Conservation (phyloP, 176 grass and related monocot species). For the Saccharum spontaneum region DNA sequence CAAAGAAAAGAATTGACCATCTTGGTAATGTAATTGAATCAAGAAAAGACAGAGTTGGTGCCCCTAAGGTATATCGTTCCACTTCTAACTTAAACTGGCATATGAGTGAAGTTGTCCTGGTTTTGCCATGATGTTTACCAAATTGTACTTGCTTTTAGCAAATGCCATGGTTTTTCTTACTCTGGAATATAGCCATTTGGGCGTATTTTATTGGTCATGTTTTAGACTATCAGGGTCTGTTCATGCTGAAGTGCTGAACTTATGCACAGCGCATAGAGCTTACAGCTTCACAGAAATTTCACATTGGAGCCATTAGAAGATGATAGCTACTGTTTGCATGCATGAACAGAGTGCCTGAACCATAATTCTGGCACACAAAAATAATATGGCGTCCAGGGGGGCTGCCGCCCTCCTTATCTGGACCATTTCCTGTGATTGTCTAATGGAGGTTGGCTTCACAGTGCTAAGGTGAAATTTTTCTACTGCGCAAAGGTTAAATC, state of each 20-base stretch:
- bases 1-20: slow-evolving; percentile 89
- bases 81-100: slow-evolving; percentile 13
- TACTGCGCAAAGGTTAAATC: neutral
- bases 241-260: neutral
- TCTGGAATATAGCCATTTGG: slow-evolving; percentile 12
- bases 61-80: slow-evolving; percentile 63
- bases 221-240: neutral
- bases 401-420: neutral
- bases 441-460: neutral
- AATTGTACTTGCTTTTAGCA: slow-evolving; percentile 16
- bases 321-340: neutral
- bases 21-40: slow-evolving; percentile 88
- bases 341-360: neutral
- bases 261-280: neutral
- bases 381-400: neutral
- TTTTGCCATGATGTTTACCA: slow-evolving; percentile 23
- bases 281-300: neutral
- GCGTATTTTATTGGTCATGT: neutral
- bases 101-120: slow-evolving; percentile 11
- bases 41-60: slow-evolving; percentile 84
- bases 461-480: neutral
- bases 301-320: neutral
- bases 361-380: neutral
- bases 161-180: neutral
- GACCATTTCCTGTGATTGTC: neutral